Base-by-base conservation (phyloP, 73 alveolate genomes). In the Blepharisma japonicum region DNA sequence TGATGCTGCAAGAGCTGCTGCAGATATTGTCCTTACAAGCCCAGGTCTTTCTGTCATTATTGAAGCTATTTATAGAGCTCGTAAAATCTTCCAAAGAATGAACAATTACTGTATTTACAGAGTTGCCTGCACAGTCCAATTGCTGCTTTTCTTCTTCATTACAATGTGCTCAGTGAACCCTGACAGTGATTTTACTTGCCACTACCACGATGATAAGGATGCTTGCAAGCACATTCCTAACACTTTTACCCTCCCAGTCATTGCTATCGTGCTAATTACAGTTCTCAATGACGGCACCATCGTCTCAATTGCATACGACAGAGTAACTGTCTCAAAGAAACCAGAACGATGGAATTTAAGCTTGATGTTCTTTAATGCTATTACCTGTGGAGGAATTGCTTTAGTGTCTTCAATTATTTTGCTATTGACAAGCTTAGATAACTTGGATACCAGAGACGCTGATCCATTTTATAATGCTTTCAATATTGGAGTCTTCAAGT, bases 1-100 rank as follows among this genome's bases (percentile, higher is more conserved):
- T 32, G 94, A 87, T 78, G 84, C 88, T 6, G 94, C 94, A 9
- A 82, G 88, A 71, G 94, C 83, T 20, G 92, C 94, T 68, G 56
- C 87, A 42, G 94, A 87, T 79, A 87, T 87, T 23, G 90, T 87
- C 27, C 25, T 70, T 9, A 70, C 80, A n/a, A 9, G 11, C 20
- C 74, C 56, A 11, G 80, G 80, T 11, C 80, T 70, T 38, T 38
- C 74, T 7, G 80, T 70, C 20, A 70, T 70, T 70, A 48, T 70
- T 14, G 80, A 70, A 48, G 80, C 80, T n/a, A 38, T 70, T 14
- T 38, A 45, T n/a, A 48, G 71, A 48, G 80, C 80, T 27, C 71
- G 80, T 11, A 38, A 48, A 48, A 48, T 70, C 39, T 70, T 70
- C 80, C 74, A 70, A 21, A 20, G 80, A 25, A 70, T 70, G 80